Conservation (phyloP, 1,284 basidiomycete genomes). For the Inonotus hispidus region DNA sequence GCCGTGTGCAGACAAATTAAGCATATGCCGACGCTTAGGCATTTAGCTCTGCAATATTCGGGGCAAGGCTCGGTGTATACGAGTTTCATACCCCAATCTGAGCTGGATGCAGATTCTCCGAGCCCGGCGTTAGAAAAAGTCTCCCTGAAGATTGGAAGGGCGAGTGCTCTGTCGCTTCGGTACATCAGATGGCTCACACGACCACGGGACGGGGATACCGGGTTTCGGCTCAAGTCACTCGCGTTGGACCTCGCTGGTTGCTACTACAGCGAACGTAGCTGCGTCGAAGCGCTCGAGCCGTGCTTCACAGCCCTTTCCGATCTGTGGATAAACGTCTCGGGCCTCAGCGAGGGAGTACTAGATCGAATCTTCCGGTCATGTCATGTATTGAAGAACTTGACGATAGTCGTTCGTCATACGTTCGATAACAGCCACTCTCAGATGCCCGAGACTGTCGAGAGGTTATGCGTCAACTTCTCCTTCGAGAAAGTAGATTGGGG, state of each 20-base stretch:
- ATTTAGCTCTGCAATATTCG: conserved; percentile 16
- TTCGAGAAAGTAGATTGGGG: conserved; percentile 14
- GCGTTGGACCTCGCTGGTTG: conserved; percentile 13
- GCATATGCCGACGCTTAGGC: neutral
- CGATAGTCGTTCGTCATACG: conserved; percentile 10
- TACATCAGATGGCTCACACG: conserved; percentile 14
- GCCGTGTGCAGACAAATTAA: conserved; percentile 11
- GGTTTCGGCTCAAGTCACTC: conserved; percentile 11
- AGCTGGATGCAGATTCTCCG: conserved; percentile 7
- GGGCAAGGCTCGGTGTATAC: conserved; percentile 15
- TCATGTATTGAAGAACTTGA: neutral
- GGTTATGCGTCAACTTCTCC: conserved; percentile 12
- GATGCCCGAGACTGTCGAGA: conserved; percentile 11
- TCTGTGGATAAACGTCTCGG: conserved; percentile 9
- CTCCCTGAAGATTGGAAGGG: conserved; percentile 13
- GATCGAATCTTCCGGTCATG: conserved; percentile 6
- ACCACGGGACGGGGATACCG: conserved; percentile 7
- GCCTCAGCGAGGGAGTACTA: conserved; percentile 13
- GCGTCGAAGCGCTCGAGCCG: conserved; percentile 12
- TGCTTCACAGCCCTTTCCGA: conserved; percentile 8
- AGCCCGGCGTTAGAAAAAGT: conserved; percentile 8
- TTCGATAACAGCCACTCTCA: conserved; percentile 4
- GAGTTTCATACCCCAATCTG: conserved; percentile 7
- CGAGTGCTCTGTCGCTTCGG: conserved; percentile 9
- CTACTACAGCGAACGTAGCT: conserved; percentile 8